Evolutionary conservation across 352 stramenopile species (phyloP), one percentile per base, ranked within the genome.

Genomic region (Globisporangium emineosum): DNA sequence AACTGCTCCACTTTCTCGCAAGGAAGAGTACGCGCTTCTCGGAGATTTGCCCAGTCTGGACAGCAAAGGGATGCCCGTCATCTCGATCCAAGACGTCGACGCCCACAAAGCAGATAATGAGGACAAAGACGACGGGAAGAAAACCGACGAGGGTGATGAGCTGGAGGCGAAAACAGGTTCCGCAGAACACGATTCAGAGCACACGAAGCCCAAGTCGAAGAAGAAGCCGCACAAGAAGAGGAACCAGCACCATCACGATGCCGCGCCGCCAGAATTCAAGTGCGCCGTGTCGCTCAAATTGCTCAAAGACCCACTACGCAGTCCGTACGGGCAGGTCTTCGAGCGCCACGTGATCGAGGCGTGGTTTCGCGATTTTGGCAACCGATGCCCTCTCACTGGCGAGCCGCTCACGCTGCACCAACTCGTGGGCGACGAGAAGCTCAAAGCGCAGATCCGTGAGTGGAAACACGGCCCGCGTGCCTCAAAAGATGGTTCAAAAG

Each of bases 281-380:
- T 94, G 86, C 64, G 79, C 78, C 0, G 80, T 95, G 27, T 91
- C 86, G 13, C 72, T 78, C 17, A 91, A 92, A 50, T 61, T 93
- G 37, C 55, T 94, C 45, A 80, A 87, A 43, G 68, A 90, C 6
- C 82, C 82, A 3, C 45, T 95, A 62, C 75, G 83, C 33, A 92
- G 82, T 58, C 86, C 86, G 6, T 89, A 82, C 50, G 81, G 86
- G 4, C 86, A 95, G 56, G 76, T 92, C 3, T 93, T 90, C 64
- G 83, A 94, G 62, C 75, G 79, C 8, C 73, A 84, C 29, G 81
- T 93, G 21, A 85, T 95, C 53, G 81, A 95, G 57, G 77, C 77
- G 13, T 93, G 86, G 84, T 90, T 93, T 37, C 78, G 79, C 29
- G 82, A 93, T 64, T 94, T 93, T 66, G 86, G 84, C 50, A 93